Conservation (phyloP, 2,329 filamentous ascomycete species). For the Knufia petricola region DNA sequence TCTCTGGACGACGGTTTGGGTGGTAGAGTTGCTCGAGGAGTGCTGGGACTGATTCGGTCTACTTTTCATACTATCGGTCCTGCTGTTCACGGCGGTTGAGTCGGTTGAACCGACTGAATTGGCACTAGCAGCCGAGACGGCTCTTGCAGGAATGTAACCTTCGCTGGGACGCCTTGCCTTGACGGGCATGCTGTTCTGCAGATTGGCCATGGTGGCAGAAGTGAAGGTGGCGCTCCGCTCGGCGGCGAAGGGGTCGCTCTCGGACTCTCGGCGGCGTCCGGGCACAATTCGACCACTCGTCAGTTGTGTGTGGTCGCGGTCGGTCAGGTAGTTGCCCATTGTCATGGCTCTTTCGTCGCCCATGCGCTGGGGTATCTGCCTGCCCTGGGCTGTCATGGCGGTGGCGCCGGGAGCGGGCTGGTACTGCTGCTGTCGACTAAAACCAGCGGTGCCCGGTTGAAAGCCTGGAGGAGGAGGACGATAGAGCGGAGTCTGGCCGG, state of each 20-base stretch:
- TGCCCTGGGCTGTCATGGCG: slow-evolving; percentile 82
- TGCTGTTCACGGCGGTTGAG: slow-evolving; percentile 51
- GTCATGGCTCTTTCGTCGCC: slow-evolving; percentile 96
- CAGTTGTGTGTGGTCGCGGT: slow-evolving; percentile 70
- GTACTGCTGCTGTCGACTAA: slow-evolving; percentile 70
- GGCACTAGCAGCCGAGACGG: slow-evolving; percentile 83
- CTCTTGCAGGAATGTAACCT: slow-evolving; percentile 43
- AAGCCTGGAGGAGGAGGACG: slow-evolving; percentile 53
- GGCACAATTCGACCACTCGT: slow-evolving; percentile 91
- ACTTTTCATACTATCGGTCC: slow-evolving; percentile 48
- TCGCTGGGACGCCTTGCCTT: slow-evolving; percentile 35
- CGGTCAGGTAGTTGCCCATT: slow-evolving; percentile 70
- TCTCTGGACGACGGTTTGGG: slow-evolving; percentile 54
- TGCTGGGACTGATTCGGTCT: slow-evolving; percentile 48
- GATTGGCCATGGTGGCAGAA: slow-evolving; percentile 17
- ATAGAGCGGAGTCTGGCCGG: slow-evolving; percentile 59
- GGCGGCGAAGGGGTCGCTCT: slow-evolving; percentile 28
- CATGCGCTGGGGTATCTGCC: slow-evolving; percentile 81
- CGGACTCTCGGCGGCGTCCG: slow-evolving; percentile 55
- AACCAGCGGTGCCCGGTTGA: slow-evolving; percentile 59
- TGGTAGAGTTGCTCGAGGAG: slow-evolving; percentile 45
- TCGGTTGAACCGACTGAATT: slow-evolving; percentile 20
- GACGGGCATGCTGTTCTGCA: slow-evolving; percentile 22
- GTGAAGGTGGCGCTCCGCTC: slow-evolving; percentile 18
- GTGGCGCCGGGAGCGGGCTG: slow-evolving; percentile 40